Evolutionary conservation across 2,329 filamentous ascomycete species (phyloP), one percentile per base, ranked within the genome.

Genomic region (Falciphora oryzae): DNA sequence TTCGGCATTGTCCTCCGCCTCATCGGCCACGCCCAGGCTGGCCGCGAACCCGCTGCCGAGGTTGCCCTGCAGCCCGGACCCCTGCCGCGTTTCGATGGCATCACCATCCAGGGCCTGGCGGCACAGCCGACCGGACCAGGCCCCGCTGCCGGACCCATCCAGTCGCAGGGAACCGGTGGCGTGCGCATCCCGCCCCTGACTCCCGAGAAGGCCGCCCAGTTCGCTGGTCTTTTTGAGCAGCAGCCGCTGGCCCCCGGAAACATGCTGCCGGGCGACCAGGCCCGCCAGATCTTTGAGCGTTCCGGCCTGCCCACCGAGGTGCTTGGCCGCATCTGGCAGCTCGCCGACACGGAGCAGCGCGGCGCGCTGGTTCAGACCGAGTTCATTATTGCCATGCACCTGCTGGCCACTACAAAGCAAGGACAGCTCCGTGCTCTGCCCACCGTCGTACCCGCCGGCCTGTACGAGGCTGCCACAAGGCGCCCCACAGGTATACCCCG

Each of bases 381-480:
- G 72, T 99, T 99, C 75, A 91, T 97, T 73, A 96, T 99, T 72
- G 95, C 95, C 59, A 99, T 99, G 95, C 95, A 99, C 76, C 81
- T 99, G 66, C 83, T 99, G 67, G 94, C 92, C 18, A 97, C 93
- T 16, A 92, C 92, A 78, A 97, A 96, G 81, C 90, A 88, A 16
- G 91, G 93, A 28, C 83, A 88, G 35, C 84, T 99, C 75, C 88
- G 92, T 68, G 87, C 85, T 27, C 82, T 98, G 65, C 95, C 95
- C 1, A 89, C 81, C 66, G 86, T 90, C 31, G 84, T 99, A 2
- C 95, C 95, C 7, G 87, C 91, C 16, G 91, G 89, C 14, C 81
- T 99, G 6, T 97, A 96, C 73, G 95, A 99, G 73, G 94, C 93
- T 59, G 95, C 95, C 11, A 87, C 91, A 61, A 85, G 93, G 68